phyloP scores from a whole-genome alignment of 164 flowering plant genomes.

The Aristolochia fimbriata region DNA sequence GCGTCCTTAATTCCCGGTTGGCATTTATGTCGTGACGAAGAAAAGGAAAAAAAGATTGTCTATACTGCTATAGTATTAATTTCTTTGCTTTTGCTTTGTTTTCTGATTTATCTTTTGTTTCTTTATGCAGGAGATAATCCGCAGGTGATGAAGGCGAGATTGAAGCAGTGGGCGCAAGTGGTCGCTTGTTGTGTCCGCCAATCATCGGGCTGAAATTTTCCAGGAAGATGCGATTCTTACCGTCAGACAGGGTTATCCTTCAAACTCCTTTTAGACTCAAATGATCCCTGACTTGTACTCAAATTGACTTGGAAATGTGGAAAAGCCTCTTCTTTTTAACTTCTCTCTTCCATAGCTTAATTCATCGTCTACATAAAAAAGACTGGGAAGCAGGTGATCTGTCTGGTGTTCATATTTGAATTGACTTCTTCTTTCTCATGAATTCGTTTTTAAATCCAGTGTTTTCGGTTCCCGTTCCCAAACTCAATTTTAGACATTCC shows the following conservation, averaged over 20 bases:
- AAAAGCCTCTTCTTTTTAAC: too few relatives aligned
- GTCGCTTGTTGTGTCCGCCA: slow-evolving; percentile 69
- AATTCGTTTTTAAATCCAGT: too few relatives aligned
- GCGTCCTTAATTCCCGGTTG: too few relatives aligned
- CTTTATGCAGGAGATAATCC: slow-evolving; percentile 49
- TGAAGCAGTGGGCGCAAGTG: slow-evolving; percentile 75
- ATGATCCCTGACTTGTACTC: too few relatives aligned
- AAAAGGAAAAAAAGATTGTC: neutral
- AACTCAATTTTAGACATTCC: too few relatives aligned
- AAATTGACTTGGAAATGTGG: too few relatives aligned
- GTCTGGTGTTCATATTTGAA: too few relatives aligned
- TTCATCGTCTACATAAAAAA: too few relatives aligned
- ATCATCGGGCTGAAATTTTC: slow-evolving; percentile 10
- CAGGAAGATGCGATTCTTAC: neutral
- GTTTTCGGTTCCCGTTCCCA: too few relatives aligned
- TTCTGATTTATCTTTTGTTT: neutral
- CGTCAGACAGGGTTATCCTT: neutral
- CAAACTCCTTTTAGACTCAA: neutral
- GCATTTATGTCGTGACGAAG: neutral
- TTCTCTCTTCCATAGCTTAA: neutral
- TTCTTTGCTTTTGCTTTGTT: neutral
- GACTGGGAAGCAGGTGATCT: too few relatives aligned
- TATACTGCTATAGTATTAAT: too few relatives aligned
- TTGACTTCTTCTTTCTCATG: too few relatives aligned
- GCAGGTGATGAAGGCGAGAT: slow-evolving; percentile 49